These are phyloP conservation scores for Nepenthes mirabilis DNA, from an alignment of 148 eudicot species.

Conservation along the genomic window DNA sequence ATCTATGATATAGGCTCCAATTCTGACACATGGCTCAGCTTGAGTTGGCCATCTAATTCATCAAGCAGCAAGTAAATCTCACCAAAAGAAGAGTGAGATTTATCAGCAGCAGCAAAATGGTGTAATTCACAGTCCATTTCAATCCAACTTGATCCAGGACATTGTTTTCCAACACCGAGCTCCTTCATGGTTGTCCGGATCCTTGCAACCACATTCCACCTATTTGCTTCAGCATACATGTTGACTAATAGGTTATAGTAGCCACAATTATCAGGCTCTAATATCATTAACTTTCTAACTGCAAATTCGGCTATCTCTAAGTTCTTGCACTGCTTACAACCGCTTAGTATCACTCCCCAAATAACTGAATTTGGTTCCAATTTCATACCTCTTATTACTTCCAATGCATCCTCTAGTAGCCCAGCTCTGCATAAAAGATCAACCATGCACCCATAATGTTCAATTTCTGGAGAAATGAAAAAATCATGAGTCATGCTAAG, in stretches of 20 bases:
- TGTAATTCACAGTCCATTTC: conserved; percentile 24
- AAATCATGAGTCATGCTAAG: conserved; percentile 18
- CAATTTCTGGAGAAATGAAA: conserved; percentile 19
- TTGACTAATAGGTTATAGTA: conserved; percentile 16
- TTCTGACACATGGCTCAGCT: conserved; percentile 2
- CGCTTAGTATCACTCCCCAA: conserved; percentile 34
- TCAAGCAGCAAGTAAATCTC: conserved; percentile 14
- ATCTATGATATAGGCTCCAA: background rate
- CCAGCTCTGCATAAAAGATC: conserved; percentile 33
- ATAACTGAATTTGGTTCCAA: conserved; percentile 24
- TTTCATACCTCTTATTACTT: conserved; percentile 18
- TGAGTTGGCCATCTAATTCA: conserved; percentile 20
- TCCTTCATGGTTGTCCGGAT: conserved; percentile 21
- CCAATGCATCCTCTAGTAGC: conserved; percentile 22
- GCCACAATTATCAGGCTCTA: conserved; percentile 34
- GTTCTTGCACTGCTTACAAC: conserved; percentile 22
- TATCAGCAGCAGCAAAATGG: conserved; percentile 30
- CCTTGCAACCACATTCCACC: conserved; percentile 23
- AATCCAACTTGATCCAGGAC: conserved; percentile 40
- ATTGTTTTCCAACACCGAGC: conserved; percentile 20
- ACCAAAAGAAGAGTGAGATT: conserved; percentile 17
- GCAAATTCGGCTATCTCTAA: conserved; percentile 27
- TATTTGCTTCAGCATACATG: conserved; percentile 27
- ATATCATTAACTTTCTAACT: conserved; percentile 19
- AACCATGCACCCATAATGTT: conserved; percentile 38